A percentile compares a stretch with the other conserved stretches of the same genome.
phyloP scores from a whole-genome alignment of 441 rosid genomes.

The Jatropha podagrica region DNA sequence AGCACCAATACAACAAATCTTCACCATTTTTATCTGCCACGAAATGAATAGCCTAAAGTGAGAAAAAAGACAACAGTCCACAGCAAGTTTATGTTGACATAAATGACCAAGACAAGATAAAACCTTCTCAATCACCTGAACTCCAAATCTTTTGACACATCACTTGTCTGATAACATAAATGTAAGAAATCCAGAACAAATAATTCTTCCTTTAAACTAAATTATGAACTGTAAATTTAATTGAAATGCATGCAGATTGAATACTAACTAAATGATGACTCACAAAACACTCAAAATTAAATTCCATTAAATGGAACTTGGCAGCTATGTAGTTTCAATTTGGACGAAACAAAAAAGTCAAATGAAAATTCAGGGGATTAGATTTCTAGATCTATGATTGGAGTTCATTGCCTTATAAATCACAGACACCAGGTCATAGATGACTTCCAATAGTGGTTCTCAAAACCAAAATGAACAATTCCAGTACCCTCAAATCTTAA shows the following conservation, averaged over 20 bases:
- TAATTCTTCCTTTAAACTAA: neutral
- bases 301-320: neutral
- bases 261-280: neutral
- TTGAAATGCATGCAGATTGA: neutral
- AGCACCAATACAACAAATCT: constrained; percentile 88
- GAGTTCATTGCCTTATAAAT: constrained; percentile 4
- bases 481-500: neutral
- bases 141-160: neutral
- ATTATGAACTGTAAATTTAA: neutral
- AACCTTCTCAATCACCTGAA: neutral
- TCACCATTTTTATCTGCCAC: constrained; percentile 53
- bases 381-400: neutral
- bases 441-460: neutral
- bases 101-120: neutral
- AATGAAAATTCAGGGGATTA: neutral
- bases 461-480: neutral
- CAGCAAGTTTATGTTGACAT: neutral
- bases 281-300: neutral
- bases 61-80: constrained; percentile 5
- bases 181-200: neutral
- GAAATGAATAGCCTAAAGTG: neutral
- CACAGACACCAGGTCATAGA: neutral
- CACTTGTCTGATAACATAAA: neutral
- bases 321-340: neutral
- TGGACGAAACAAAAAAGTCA: neutral